Conservation (phyloP, 2,329 filamentous ascomycete genomes). For the Penicillium sp. region DNA sequence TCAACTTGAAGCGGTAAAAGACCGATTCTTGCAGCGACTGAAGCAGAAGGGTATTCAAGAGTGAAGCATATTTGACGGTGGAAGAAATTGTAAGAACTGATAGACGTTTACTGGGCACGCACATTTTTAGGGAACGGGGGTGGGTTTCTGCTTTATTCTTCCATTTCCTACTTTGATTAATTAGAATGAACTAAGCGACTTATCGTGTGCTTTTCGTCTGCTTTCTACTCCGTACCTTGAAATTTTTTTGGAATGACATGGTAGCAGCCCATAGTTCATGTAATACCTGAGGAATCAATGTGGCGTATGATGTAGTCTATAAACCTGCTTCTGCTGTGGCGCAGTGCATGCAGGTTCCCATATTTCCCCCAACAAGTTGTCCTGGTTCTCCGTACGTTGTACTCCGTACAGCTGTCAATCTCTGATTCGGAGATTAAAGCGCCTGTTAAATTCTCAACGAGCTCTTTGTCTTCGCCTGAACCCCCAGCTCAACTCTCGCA, state of each 20-base stretch:
- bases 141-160: neutral
- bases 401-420: neutral
- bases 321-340: neutral
- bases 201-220: neutral
- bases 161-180: neutral
- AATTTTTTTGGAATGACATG: too few species aligned
- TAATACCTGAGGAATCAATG: neutral
- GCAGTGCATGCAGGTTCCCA: slow-evolving; percentile 6
- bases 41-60: neutral
- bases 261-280: too few species aligned
- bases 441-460: neutral
- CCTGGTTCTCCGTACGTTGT: neutral
- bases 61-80: neutral
- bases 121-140: neutral
- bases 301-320: neutral
- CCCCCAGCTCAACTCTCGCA: neutral
- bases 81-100: neutral
- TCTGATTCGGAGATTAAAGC: neutral
- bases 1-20: neutral
- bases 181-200: neutral
- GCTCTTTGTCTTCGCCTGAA: neutral
- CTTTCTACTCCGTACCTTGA: neutral
- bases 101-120: neutral
- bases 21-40: neutral
- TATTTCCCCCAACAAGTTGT: neutral